Base-by-base conservation (phyloP, 2,329 filamentous ascomycete species). In the Chalara sp. region DNA sequence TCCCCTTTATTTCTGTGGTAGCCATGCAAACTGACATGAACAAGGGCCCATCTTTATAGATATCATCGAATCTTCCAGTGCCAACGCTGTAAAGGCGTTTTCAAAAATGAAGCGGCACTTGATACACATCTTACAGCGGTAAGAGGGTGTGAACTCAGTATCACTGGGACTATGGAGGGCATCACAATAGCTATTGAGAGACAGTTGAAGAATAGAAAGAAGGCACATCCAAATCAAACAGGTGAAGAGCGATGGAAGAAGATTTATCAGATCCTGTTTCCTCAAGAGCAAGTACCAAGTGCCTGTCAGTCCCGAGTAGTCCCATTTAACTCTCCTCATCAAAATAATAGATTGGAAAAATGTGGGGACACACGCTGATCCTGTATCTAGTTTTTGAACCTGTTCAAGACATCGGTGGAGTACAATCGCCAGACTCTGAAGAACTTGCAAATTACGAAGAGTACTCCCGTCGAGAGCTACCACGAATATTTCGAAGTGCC, bases 181-280 rank as follows among this genome's bases (percentile, higher is more conserved):
- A 39, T 39, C 13, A 39, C 35, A 3, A 39, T 10, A 2, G 35
- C 10, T 13, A 39, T 39, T 13, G 35, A 39, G 13, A 39, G 13
- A 39, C 35, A 3, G 13, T 13, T 39, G 35, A 39, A 39, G 13
- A 39, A 3, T 39, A 39, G 35, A 13, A 39, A 39, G 35, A 39
- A 39, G 35, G 13, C 35, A 39, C 35, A 3, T 39, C 35, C 10
- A 39, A 13, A 39, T 39, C 42, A 49, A n/a, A 35, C 35, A 8
- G 44, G 52, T 5, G 52, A 50, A 40, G 47, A 50, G 12, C 29
- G 51, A 12, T 55, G 53, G 53, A 12, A 13, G 12, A 32, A 48
- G 1, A 51, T 55, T 4, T 55, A 53, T 32, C 21, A 35, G n/a
- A 5, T 50, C 5, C 12, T 55, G 8, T 55, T 55, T 32, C 51